Evolutionary conservation across 805 yeast species (phyloP).

Genomic region (Phaffomyces antillensis): DNA sequence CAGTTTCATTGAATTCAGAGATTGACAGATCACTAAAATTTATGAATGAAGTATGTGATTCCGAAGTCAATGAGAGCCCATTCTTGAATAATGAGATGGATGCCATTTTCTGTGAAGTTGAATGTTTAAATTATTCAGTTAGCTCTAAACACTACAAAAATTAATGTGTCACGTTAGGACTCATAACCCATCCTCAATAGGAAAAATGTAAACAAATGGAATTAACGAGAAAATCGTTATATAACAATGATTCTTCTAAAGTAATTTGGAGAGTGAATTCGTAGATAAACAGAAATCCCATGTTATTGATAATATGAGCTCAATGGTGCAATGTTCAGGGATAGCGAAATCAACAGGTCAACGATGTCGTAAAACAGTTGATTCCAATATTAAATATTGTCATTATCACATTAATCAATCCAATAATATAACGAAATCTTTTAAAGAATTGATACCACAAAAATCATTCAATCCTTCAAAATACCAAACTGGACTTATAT

Average conservation of each 20-base stretch:
- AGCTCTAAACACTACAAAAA: too few species aligned
- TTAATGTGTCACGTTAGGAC: neutral
- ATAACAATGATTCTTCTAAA: too few species aligned
- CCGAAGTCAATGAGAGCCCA: conserved; percentile 7
- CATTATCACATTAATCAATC: conserved; percentile 12
- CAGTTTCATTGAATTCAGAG: neutral
- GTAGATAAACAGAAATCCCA: too few species aligned
- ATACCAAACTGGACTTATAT: conserved; percentile 17
- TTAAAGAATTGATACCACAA: neutral
- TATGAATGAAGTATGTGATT: conserved; percentile 4
- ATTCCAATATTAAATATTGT: conserved; percentile 7
- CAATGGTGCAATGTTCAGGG: neutral
- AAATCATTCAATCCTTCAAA: neutral
- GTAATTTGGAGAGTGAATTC: too few species aligned
- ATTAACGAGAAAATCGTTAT: too few species aligned
- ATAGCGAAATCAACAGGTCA: neutral
- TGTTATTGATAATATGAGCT: too few species aligned
- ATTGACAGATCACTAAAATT: neutral
- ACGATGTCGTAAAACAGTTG: neutral
- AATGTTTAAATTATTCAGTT: too few species aligned
- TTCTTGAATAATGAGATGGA: conserved; percentile 7
- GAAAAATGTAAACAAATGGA: neutral
- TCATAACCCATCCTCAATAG: conserved; percentile 1
- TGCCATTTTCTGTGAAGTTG: neutral
- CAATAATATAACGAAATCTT: neutral